Percentiles rank a stretch among this genome's conserved stretches.
Evolutionary conservation across 306 rosid species (phyloP).

Genomic region (Quercus wislizeni): DNA sequence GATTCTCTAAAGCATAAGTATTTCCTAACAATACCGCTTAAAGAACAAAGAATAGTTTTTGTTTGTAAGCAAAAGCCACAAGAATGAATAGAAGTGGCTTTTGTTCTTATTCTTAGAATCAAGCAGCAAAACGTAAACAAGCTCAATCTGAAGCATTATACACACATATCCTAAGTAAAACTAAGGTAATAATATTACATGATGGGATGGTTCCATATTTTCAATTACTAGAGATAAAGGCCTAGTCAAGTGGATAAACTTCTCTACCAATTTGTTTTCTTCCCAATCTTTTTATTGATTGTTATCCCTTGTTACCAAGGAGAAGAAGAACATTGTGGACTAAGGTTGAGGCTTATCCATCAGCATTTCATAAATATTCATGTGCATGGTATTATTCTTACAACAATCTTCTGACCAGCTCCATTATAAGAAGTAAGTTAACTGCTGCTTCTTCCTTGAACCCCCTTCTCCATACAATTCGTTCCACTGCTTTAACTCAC

Average conservation of each 20-base stretch:
- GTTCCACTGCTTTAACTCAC: conserved; percentile 90
- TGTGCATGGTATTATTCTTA: background rate
- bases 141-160: conserved; percentile 8
- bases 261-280: background rate
- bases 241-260: background rate
- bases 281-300: background rate
- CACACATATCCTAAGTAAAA: background rate
- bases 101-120: conserved; percentile 12
- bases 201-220: background rate
- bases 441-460: conserved; percentile 78
- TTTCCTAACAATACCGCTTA: background rate
- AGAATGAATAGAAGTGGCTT: background rate
- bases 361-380: background rate
- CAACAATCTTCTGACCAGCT: background rate
- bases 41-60: background rate
- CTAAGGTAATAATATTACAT: background rate
- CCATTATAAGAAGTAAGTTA: conserved; percentile 76
- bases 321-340: background rate
- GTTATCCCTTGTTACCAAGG: background rate
- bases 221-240: background rate
- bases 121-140: conserved; percentile 2
- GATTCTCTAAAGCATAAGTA: background rate
- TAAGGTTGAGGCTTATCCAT: background rate
- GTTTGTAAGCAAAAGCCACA: background rate
- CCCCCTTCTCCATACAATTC: conserved; percentile 91